Base-by-base conservation (phyloP, 805 yeast genomes). In the Kuraishia capsulata region DNA sequence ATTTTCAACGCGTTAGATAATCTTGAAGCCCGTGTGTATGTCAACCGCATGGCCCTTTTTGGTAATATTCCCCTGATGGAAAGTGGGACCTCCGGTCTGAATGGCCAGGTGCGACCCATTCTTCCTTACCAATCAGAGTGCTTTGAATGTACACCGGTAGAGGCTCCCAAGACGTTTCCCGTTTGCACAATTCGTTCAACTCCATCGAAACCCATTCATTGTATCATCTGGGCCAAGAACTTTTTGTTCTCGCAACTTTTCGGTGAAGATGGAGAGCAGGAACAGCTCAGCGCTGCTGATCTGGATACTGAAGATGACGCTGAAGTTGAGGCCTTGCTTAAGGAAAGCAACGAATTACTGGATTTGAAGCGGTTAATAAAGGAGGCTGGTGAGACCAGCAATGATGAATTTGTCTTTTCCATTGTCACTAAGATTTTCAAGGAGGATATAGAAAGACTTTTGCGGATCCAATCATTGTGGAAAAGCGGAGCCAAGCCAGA, bases 121-220 rank as follows among this genome's bases (percentile, higher is more conserved):
- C 69, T 76, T 44, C 94, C 96, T 1, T 77, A 80, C 37, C 48
- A 62, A 35, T 78, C 94, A 2, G 98, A 92, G 61, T 92, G 99
- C 59, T 94, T 88, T 59, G 96, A 88, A 44, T 92, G 99, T 59
- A 76, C 78, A 20, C 76, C 81, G 4, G 87, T 90, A 51, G 92
- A 78, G 28, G 79, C 94, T 0, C 96, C 97, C 4, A 88, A 84
- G 52, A 72, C 92, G 0, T 92, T 78, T 56, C 97, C 99, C 0
- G 96, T 92, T 1, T 92, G 99, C 57, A 92, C 98, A 0, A 92
- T 92, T 42, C 69, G 99, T 45, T 86, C 96, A 4, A 92, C 98
- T 0, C 99, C 99, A 0, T 85, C 96, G 0, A 88, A 84, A 53
- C 97, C 97, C 0, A 81, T 92, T 4, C 99, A 92, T 54, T 88